Evolutionary conservation across 768 basidiomycete species (phyloP).

Genomic region (Lenzites betulinus): DNA sequence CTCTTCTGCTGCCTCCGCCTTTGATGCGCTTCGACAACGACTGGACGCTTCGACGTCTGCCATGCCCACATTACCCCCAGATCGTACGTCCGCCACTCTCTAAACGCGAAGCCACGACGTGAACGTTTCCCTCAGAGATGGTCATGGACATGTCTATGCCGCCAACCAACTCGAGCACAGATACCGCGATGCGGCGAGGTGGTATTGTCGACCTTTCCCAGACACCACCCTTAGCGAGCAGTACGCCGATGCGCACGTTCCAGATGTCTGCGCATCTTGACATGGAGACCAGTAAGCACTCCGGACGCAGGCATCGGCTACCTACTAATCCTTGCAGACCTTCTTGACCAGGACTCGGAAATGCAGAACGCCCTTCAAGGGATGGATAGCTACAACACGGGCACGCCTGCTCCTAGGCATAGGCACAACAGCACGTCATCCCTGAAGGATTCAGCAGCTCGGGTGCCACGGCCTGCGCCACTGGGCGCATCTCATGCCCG

Average conservation of each 20-base stretch:
- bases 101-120: background rate
- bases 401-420: conserved; percentile 25
- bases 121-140: conserved; percentile 4
- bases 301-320: conserved; percentile 1
- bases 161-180: conserved; percentile 35
- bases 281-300: conserved; percentile 54
- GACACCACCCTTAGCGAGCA: conserved; percentile 52
- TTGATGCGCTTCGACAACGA: conserved; percentile 26
- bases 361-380: conserved; percentile 67
- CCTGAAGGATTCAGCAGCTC: conserved; percentile 2
- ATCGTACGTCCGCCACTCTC: conserved; percentile 19
- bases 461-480: conserved; percentile 10
- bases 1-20: conserved; percentile 20
- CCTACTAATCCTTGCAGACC: conserved; percentile 44
- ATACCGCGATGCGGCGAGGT: conserved; percentile 43
- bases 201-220: conserved; percentile 32
- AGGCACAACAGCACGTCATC: conserved; percentile 10
- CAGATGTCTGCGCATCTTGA: conserved; percentile 54
- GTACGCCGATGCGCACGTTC: conserved; percentile 54
- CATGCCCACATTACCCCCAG: conserved; percentile 20
- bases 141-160: conserved; percentile 26
- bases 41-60: conserved; percentile 20
- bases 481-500: conserved; percentile 13
- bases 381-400: conserved; percentile 52
- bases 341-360: conserved; percentile 69